A percentile compares a stretch with the other conserved stretches of the same genome.
Conservation (phyloP, 192 early-diverging fungal species). For the Coemansia sp. region DNA sequence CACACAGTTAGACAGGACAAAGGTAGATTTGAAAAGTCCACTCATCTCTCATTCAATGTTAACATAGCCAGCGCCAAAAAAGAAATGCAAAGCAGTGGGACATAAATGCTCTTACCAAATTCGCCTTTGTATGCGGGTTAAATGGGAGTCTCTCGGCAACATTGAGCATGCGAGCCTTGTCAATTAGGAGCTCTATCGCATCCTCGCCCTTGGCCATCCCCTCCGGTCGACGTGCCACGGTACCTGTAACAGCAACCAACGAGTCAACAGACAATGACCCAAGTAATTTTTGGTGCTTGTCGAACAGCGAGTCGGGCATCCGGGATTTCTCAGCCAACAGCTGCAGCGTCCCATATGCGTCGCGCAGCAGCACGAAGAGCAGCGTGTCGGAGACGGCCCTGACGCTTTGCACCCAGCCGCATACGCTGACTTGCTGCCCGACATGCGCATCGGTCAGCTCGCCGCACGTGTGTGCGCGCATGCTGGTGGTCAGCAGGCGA, state of each 20-base stretch:
- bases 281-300: conserved; percentile 28
- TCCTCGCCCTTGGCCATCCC: conserved; percentile 30
- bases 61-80: neutral
- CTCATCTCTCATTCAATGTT: conserved; percentile 1
- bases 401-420: conserved; percentile 70
- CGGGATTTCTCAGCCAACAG: conserved; percentile 51
- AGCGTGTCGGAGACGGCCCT: conserved; percentile 70
- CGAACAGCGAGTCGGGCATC: conserved; percentile 44
- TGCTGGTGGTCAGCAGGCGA: conserved; percentile 27
- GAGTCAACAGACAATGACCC: conserved; percentile 64
- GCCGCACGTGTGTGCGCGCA: conserved; percentile 79
- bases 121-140: conserved; percentile 29
- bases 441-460: conserved; percentile 60
- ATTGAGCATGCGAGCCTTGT: conserved; percentile 66
- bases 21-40: neutral
- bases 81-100: neutral
- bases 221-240: conserved; percentile 60
- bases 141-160: conserved; percentile 47
- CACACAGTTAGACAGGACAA: neutral
- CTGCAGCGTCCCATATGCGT: conserved; percentile 74
- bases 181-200: conserved; percentile 71
- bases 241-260: conserved; percentile 68
- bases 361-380: conserved; percentile 77
- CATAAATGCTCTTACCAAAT: conserved; percentile 20
- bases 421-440: conserved; percentile 66